Evolutionary conservation across 352 stramenopile genomes (phyloP).

Genomic region (Phytophthora megakarya): DNA sequence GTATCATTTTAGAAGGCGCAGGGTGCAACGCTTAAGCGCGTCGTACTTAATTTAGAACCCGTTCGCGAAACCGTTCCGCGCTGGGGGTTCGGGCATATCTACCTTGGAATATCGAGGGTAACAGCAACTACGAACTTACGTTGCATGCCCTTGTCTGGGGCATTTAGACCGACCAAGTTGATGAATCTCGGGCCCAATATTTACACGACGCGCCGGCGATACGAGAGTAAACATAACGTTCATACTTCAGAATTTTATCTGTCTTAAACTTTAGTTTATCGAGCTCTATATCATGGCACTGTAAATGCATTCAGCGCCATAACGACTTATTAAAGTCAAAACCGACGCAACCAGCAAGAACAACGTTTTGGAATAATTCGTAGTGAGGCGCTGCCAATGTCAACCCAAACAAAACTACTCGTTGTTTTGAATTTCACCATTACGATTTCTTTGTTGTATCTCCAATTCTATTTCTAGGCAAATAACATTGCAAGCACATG

Average conservation of each 20-base stretch:
- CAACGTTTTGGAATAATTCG: too few relatives aligned
- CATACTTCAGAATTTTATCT: constrained; percentile 7
- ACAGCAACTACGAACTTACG: neutral
- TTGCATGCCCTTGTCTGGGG: constrained; percentile 11
- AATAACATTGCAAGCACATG: neutral
- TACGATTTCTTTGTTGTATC: too few relatives aligned
- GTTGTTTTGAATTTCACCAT: too few relatives aligned
- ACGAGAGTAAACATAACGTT: too few relatives aligned
- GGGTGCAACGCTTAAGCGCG: constrained; percentile 19
- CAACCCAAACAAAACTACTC: too few relatives aligned
- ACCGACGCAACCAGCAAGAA: too few relatives aligned
- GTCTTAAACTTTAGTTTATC: too few relatives aligned
- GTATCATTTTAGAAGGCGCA: constrained; percentile 35
- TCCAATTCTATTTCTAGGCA: too few relatives aligned
- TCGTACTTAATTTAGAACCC: constrained; percentile 16
- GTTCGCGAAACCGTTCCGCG: neutral
- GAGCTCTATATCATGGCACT: too few relatives aligned
- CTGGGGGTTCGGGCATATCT: constrained; percentile 19
- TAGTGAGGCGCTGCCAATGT: too few relatives aligned
- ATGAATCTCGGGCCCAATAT: constrained; percentile 8
- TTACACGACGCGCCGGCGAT: constrained; percentile 16
- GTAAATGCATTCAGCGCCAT: too few relatives aligned
- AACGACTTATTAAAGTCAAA: too few relatives aligned
- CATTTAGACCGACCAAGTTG: neutral
- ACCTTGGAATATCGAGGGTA: constrained; percentile 16